These are phyloP conservation scores for Neurospora tetrasperma DNA, from an alignment of 495 filamentous ascomycete species.

Conservation along the genomic window DNA sequence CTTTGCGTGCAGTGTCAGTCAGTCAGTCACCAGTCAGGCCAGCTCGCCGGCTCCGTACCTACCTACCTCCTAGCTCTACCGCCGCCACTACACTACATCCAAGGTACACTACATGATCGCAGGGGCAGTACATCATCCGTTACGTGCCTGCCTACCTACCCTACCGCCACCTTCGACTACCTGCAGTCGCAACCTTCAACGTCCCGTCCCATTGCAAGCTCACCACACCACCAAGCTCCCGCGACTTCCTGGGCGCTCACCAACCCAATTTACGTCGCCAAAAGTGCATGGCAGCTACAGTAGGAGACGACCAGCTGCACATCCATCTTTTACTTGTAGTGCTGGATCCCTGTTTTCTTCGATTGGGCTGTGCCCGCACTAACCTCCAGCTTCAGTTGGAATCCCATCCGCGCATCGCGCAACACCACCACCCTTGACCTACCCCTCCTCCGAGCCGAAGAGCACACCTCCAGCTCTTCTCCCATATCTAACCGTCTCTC, in stretches of 20 bases:
- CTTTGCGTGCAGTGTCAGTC: neutral
- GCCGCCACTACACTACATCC: neutral
- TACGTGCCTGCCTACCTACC: neutral
- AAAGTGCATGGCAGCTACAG: neutral
- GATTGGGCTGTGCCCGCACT: neutral
- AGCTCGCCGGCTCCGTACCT: neutral
- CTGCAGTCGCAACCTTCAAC: neutral
- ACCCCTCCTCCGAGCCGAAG: slow-evolving; percentile 3
- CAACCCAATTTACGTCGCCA: neutral
- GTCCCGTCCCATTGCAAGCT: neutral
- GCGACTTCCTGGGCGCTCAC: neutral
- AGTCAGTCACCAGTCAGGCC: neutral
- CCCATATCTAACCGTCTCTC: neutral
- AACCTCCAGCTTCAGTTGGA: neutral
- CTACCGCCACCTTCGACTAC: neutral
- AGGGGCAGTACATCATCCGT: neutral
- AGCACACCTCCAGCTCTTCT: neutral
- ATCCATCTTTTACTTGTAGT: neutral
- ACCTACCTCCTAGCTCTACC: no score
- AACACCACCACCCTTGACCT: neutral
- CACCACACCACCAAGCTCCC: neutral
- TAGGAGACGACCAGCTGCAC: slow-evolving; percentile 2
- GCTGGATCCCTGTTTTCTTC: neutral
- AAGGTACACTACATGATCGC: neutral
- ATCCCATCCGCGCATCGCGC: neutral